Percentiles rank a stretch among this genome's conserved stretches.
phyloP scores from a whole-genome alignment of 352 stramenopile species.

The Phytophthora kernoviae region DNA sequence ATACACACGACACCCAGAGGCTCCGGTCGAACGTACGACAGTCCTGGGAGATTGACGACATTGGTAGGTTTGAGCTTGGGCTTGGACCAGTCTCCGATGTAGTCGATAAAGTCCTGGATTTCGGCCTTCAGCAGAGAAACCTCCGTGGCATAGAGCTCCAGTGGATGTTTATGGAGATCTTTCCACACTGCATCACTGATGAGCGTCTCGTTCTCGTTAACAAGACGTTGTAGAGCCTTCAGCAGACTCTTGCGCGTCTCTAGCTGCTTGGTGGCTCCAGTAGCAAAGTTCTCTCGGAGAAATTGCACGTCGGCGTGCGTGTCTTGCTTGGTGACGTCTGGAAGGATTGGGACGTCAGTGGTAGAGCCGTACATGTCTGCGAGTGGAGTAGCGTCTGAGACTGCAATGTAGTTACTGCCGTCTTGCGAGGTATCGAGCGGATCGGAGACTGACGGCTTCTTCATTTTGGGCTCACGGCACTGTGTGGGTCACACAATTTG shows the following conservation, averaged over 20 bases:
- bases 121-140: slow-evolving; percentile 47
- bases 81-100: slow-evolving; percentile 54
- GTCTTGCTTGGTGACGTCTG: slow-evolving; percentile 49
- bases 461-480: neutral
- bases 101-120: slow-evolving; percentile 67
- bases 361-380: slow-evolving; percentile 14
- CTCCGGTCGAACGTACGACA: slow-evolving; percentile 69
- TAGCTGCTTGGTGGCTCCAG: slow-evolving; percentile 42
- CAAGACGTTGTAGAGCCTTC: slow-evolving; percentile 39
- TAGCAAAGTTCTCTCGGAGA: slow-evolving; percentile 46
- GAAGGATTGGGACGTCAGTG: slow-evolving; percentile 15
- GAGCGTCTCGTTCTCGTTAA: slow-evolving; percentile 39
- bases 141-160: slow-evolving; percentile 59
- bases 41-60: slow-evolving; percentile 58
- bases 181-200: slow-evolving; percentile 53
- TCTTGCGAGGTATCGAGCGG: neutral
- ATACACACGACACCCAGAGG: slow-evolving; percentile 88
- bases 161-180: slow-evolving; percentile 63
- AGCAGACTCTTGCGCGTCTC: slow-evolving; percentile 41
- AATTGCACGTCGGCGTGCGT: slow-evolving; percentile 37
- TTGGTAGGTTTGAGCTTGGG: slow-evolving; percentile 48
- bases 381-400: neutral
- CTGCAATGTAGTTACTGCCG: neutral
- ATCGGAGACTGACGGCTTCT: neutral
- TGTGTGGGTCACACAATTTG: too few species aligned